phyloP scores from a whole-genome alignment of 495 filamentous ascomycete species.

The Penicillium daleae region DNA sequence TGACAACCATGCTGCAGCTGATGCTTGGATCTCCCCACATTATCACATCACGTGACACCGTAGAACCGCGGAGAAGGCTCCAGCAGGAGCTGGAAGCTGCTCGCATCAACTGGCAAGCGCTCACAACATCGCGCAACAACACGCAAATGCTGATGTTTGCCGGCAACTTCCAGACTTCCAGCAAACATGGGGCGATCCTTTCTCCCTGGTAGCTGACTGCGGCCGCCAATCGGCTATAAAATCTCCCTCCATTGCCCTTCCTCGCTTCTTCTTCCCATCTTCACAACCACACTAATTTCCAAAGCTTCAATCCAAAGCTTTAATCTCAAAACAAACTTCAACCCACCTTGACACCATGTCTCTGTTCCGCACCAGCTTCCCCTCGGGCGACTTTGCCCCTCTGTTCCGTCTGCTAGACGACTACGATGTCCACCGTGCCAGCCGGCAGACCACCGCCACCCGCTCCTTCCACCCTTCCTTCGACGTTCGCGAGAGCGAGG shows the following conservation, averaged over 20 bases:
- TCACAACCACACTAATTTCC: background rate
- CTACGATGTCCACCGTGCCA: constrained; percentile 47
- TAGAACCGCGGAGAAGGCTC: constrained; percentile 38
- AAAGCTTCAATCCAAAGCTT: constrained; percentile 7
- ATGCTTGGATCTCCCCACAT: background rate
- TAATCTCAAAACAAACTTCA: constrained; percentile 8
- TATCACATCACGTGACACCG: constrained; percentile 24
- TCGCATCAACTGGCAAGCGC: constrained; percentile 10
- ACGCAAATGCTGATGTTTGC: constrained; percentile 1
- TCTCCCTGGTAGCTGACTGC: background rate
- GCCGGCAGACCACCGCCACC: constrained; percentile 20
- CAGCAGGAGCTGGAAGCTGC: constrained; percentile 16
- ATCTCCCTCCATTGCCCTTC: constrained; percentile 1
- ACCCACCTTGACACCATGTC: constrained; percentile 34
- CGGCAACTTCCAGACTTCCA: background rate
- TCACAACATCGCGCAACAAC: constrained; percentile 16
- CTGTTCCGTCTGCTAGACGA: constrained; percentile 54
- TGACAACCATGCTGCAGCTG: background rate
- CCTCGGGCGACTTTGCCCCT: constrained; percentile 43
- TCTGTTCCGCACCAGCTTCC: constrained; percentile 42
- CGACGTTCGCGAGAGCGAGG: constrained; percentile 73
- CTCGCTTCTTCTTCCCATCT: background rate
- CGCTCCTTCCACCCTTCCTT: constrained; percentile 74
- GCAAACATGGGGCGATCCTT: background rate
- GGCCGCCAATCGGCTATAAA: constrained; percentile 17